Evolutionary conservation across 23 red algal genomes (phyloP), one percentile per base, ranked within the genome.

Genomic region (Agarophyton chilense): DNA sequence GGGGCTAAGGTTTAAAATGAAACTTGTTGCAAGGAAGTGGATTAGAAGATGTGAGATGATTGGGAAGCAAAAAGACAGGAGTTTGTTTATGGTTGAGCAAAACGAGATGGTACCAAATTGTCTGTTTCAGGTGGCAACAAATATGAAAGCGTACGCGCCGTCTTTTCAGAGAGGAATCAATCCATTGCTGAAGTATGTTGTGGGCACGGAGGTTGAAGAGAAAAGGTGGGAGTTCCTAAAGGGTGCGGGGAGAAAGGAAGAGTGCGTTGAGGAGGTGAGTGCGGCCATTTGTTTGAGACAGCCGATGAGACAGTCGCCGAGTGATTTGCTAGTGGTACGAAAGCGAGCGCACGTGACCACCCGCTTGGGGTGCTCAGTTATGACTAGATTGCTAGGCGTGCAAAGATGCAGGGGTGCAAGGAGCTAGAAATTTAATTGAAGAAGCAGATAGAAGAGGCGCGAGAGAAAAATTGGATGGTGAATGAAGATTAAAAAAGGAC

Each of bases 401-500:
- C 28, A 31, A 39, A 74, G 68, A 10, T 31, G 7, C 12, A 16
- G 19, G 35, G 39, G 33, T 10, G 68, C 7, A 74, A 10, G 68
- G 68, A 74, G 35, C 68, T 74, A 7, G 68, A 50, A n/a, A 22
- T 13, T 9, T 10, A 74, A 9, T 42, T 74, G 68, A 74, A 50
- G 35, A 74, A 74, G 68, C 68, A 74, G 43, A 39, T 74, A 22
- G 68, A 74, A 22, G 68, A 74, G 35, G 36, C 68, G 24, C 62
- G 26, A 24, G 62, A 10, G 13, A 68, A 68, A 36, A 10, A 17
- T 11, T 10, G 13, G 62, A 11, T 13, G 12, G 50, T 13, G 12
- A 24, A 10, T 11, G 26, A 28, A 36, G 62, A 68, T 10, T 10
- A 31, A 39, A 10, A 13, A 21, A n/a, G 22, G 6, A 74, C 6